These are phyloP conservation scores for Leccinum griseonigrum DNA, from an alignment of 1,284 basidiomycete species.

Conservation along the genomic window DNA sequence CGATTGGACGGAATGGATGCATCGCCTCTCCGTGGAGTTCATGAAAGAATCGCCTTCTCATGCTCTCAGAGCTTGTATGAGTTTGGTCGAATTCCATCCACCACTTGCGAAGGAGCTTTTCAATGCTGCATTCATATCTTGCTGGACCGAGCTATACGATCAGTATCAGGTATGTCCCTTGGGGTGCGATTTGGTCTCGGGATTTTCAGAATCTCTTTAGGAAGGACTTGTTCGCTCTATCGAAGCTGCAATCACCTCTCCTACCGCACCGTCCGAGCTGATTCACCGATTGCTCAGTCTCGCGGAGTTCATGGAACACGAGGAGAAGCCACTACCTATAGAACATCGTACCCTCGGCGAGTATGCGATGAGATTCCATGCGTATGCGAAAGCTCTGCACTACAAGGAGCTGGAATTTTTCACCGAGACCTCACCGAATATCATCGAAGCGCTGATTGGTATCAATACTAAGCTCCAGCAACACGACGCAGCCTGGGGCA, in stretches of 20 bases:
- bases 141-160: conserved; percentile 96
- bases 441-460: conserved; percentile 93
- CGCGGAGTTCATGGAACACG: conserved; percentile 99
- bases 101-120: conserved; percentile 94
- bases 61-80: conserved; percentile 94
- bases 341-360: conserved; percentile 93
- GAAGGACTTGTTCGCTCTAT: conserved; percentile 93
- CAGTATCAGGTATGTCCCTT: conserved; percentile 77
- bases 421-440: conserved; percentile 81
- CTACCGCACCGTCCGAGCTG: conserved; percentile 82
- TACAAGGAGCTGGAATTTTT: conserved; percentile 99
- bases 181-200: neutral
- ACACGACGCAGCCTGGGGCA: conserved; percentile 95
- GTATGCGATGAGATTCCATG: conserved; percentile 91
- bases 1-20: conserved; percentile 98
- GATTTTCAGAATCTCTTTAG: conserved; percentile 39
- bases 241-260: conserved; percentile 83
- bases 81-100: conserved; percentile 88
- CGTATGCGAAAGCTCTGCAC: conserved; percentile 97
- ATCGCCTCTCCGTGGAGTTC: conserved; percentile 90
- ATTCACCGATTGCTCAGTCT: conserved; percentile 94
- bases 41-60: conserved; percentile 99
- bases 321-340: conserved; percentile 95
- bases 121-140: conserved; percentile 98
- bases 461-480: conserved; percentile 98